phyloP scores from a whole-genome alignment of 176 grass and related monocot genomes.

The Poa pratensis region DNA sequence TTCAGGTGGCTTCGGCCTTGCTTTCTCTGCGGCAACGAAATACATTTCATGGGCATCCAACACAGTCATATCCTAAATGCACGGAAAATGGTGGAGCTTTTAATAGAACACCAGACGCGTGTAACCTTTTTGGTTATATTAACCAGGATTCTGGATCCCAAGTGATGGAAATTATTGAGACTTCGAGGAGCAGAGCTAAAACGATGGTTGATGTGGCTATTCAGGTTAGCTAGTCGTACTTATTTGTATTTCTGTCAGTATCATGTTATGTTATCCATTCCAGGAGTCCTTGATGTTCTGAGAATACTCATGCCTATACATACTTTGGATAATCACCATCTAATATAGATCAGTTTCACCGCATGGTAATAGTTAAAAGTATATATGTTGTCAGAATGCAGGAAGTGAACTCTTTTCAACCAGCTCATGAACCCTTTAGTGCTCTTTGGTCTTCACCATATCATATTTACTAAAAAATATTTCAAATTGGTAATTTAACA shows the following conservation, averaged over 20 bases:
- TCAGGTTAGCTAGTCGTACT: constrained; percentile 61
- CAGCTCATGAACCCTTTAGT: not conserved
- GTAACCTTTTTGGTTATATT: constrained; percentile 57
- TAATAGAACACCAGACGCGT: constrained; percentile 55
- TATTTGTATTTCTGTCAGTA: constrained; percentile 28
- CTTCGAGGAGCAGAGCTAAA: constrained; percentile 74
- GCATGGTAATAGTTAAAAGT: not conserved
- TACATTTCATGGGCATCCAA: constrained; percentile 76
- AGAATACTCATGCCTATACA: not conserved
- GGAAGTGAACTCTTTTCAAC: not conserved
- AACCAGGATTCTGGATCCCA: constrained; percentile 88
- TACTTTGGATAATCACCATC: constrained; percentile 8
- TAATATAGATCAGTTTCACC: not conserved
- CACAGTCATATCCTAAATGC: constrained; percentile 57
- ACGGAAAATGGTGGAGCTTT: constrained; percentile 64
- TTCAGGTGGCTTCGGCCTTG: constrained; percentile 81
- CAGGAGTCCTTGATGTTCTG: constrained; percentile 6
- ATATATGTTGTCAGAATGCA: not conserved
- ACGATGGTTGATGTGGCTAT: constrained; percentile 92
- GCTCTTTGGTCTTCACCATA: not conserved
- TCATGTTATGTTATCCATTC: not conserved
- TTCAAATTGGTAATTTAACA: constrained; percentile 13
- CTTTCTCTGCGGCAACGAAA: constrained; percentile 85
- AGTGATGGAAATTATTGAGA: constrained; percentile 88
- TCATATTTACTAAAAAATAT: not conserved